Evolutionary conservation across 148 eudicot species (phyloP), one percentile per base, ranked within the genome.

Genomic region (Rhododendron ferrugineum): DNA sequence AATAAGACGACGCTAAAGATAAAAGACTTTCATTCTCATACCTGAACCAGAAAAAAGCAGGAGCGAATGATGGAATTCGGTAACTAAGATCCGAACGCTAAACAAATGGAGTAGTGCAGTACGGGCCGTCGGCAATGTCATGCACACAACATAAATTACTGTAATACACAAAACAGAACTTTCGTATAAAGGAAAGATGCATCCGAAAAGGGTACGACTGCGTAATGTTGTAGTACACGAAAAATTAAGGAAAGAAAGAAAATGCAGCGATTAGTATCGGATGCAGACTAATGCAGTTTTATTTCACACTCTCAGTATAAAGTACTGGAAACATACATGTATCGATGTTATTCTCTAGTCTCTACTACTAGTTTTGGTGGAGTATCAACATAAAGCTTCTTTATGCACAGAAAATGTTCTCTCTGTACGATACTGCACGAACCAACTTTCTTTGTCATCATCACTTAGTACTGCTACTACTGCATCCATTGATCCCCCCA

Each of bases 351-450:
- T 92, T 91, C 92, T 87, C 83, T 79, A 16, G 18, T 16, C 6
- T 54, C 60, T 54, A 54, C 60, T 16, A 75, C 87, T 86, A 86
- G 85, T 84, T 68, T 86, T 82, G 90, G 93, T 92, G 95, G 90
- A 92, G 95, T 85, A 91, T 87, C 90, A 87, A 54, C 82, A 89
- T 90, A 94, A 94, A 93, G 95, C 88, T 72, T 83, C 91, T 91
- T 94, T 92, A 89, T 86, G 86, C 90, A 80, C 85, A 89, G 84
- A 81, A 58, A 76, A 84, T 80, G 85, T 73, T 70, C 37, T 14
- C 40, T 13, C 18, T 70, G 75, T 70, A 32, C 37, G 75, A 70
- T 70, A 70, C 75, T 30, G 75, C 75, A 32, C 85, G 86, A 40
- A 91, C 92, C 83, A 74, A 84, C 85, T 87, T 89, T 85, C 86